These are phyloP conservation scores for Schizophyllum amplum DNA, from an alignment of 1,284 basidiomycete species.

Conservation along the genomic window DNA sequence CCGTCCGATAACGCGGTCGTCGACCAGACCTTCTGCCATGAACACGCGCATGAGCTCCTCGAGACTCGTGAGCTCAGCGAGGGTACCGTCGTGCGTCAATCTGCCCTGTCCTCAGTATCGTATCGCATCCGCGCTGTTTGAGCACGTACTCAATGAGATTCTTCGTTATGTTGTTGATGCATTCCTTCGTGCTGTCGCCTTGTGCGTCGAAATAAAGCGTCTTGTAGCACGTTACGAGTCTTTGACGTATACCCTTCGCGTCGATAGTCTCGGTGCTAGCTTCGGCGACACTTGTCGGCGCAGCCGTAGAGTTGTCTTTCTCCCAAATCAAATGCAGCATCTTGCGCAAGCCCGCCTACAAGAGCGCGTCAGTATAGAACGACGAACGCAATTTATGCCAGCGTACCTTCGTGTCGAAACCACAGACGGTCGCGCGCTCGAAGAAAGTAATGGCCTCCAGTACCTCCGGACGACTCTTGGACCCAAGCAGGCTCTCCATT, in stretches of 20 bases:
- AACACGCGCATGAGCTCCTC: slow-evolving; percentile 95
- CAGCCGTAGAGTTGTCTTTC: slow-evolving; percentile 87
- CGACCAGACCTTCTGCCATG: slow-evolving; percentile 82
- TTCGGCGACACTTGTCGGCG: slow-evolving; percentile 21
- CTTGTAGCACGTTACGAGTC: slow-evolving; percentile 87
- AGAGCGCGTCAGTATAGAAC: not conserved
- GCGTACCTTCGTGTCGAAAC: slow-evolving; percentile 59
- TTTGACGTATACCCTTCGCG: slow-evolving; percentile 81
- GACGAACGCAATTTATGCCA: slow-evolving; percentile 25
- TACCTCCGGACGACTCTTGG: slow-evolving; percentile 90
- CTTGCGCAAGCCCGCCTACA: slow-evolving; percentile 78
- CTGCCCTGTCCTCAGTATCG: slow-evolving; percentile 30
- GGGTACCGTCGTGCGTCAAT: slow-evolving; percentile 82
- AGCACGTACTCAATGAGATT: slow-evolving; percentile 88
- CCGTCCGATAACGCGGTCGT: slow-evolving; percentile 80
- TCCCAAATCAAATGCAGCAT: slow-evolving; percentile 99
- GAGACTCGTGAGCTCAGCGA: slow-evolving; percentile 92
- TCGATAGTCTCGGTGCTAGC: slow-evolving; percentile 65
- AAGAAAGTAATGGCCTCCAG: slow-evolving; percentile 96
- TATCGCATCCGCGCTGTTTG: not conserved
- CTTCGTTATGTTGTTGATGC: slow-evolving; percentile 92
- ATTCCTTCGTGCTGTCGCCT: slow-evolving; percentile 71
- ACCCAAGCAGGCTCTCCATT: slow-evolving; percentile 76
- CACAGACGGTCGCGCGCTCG: slow-evolving; percentile 77
- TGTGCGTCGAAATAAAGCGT: slow-evolving; percentile 79